Base-by-base conservation (phyloP, 495 filamentous ascomycete genomes). In the Penicillium manginii region DNA sequence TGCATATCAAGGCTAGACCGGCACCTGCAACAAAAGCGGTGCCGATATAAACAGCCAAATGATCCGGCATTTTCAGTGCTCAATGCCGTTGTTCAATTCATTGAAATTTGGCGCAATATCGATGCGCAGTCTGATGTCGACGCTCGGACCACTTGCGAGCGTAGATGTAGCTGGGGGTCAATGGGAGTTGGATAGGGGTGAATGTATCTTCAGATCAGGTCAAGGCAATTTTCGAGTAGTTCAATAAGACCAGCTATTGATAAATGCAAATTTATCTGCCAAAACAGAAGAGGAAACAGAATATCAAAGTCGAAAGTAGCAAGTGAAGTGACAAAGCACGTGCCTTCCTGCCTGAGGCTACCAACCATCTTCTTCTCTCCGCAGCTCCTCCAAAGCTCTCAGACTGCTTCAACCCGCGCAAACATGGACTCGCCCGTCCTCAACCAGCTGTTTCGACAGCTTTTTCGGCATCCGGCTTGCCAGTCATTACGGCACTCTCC, bases 361-460 rank as follows among this genome's bases (percentile, higher is more conserved):
- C 12, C 15, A 19, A 17, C 26, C 26, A 8, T 29, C 26, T 43
- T 37, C 54, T 39, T 35, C 45, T 29, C 55, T 57, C 55, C 50
- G 56, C 56, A 52, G 45, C n/a, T 40, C 45, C 17, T 8, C 26
- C 26, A 37, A 26, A 17, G 22, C 15, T 1, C 9, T 18, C 29
- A n/a, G 40, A 52, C 18, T 31, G 15, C 35, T 39, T 39, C 35
- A 39, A 39, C 35, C n/a, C 42, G 9, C 42, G 42, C 42, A 45
- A 70, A 53, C 59, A 98, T 98, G 93, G 93, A 97, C 77, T 92
- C 91, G 21, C 86, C 87, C 37, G 70, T 90, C 43, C 79, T 93
- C 58, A 84, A 81, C 37, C 88, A 87, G 73, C 79, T 97, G 71
- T 92, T 98, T 64, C 82, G 87, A 58, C 88, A 89, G 72, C 83